Evolutionary conservation across 2,329 filamentous ascomycete species (phyloP).

Genomic region (Blastomyces gilchristii): DNA sequence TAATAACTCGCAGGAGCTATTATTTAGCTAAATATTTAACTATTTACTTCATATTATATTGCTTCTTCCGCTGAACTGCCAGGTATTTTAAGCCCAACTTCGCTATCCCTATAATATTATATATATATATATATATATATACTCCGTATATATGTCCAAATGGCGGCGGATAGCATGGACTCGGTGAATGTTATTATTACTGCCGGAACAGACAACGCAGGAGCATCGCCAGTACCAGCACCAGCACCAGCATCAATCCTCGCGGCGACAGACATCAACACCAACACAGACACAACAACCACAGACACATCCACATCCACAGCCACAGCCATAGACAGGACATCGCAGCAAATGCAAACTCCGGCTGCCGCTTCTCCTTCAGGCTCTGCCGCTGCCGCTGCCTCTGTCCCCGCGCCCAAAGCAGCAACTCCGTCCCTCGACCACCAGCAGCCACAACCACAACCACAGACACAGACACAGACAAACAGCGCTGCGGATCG

Average conservation of each 20-base stretch:
- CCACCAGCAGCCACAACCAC: not conserved
- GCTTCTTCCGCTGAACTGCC: not conserved
- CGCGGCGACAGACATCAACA: not conserved
- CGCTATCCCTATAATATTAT: too few relatives aligned
- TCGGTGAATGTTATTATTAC: not conserved
- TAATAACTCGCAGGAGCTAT: not conserved
- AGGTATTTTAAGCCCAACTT: not conserved
- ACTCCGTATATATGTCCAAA: not conserved
- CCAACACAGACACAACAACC: not conserved
- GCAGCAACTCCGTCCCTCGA: not conserved
- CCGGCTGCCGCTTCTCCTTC: not conserved
- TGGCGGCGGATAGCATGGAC: not conserved
- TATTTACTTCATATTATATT: too few relatives aligned
- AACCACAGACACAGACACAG: not conserved
- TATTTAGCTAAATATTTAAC: too few relatives aligned
- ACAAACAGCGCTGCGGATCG: not conserved
- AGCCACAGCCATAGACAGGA: too few relatives aligned
- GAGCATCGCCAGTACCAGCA: not conserved
- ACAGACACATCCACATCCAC: too few relatives aligned
- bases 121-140: not conserved
- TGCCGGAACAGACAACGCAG: not conserved
- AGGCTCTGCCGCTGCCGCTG: not conserved
- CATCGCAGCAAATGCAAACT: not conserved
- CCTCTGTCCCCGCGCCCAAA: not conserved
- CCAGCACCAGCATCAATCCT: not conserved